Evolutionary conservation across 148 eudicot species (phyloP), one percentile per base, ranked within the genome.

Genomic region (Rhododendron simsii): DNA sequence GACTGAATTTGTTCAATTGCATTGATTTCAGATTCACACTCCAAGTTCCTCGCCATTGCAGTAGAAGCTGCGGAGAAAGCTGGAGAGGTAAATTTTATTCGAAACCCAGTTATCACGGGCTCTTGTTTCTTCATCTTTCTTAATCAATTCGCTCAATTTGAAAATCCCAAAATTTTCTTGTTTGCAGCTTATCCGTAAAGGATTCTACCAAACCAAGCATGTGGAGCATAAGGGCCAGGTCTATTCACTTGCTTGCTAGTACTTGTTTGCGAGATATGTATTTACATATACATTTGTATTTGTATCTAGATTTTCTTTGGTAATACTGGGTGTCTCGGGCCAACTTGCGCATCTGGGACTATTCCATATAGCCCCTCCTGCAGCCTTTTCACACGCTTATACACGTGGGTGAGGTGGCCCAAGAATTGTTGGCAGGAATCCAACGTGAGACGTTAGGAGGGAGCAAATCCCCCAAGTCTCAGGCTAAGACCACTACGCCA

Each of bases 31-130:
- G 89, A 83, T 85, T 85, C 87, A 61, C 12, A 83, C 61, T 89
- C 86, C 30, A 86, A 89, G 79, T 91, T 86, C 61, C 81, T 91
- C 55, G 87, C 87, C 78, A 71, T 39, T 80, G 92, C 91, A 7
- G 89, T 91, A 76, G 91, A 89, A 41, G 92, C 89, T 48, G 92
- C 92, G 39, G 88, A 86, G 84, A 86, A 69, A 76, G 92, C 91
- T 83, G 92, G 92, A 88, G 91, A 91, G 87, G 93, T 91, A 13
- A 41, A 57, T 20, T 53, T 26, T n/a, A 67, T 78, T 10, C 45
- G 48, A 15, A 20, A 16, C 33, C 78, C 69, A 23, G 20, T 50
- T 84, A 10, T 65, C 21, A 33, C 3, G 0, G 11, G 11, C 75
- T 67, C 71, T 73, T 30, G 47, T 6, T 41, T 41, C 44, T 41